A percentile compares a stretch with the other conserved stretches of the same genome.
Evolutionary conservation across 2,329 filamentous ascomycete genomes (phyloP).

Genomic region (Aspergillus novofumigatus): DNA sequence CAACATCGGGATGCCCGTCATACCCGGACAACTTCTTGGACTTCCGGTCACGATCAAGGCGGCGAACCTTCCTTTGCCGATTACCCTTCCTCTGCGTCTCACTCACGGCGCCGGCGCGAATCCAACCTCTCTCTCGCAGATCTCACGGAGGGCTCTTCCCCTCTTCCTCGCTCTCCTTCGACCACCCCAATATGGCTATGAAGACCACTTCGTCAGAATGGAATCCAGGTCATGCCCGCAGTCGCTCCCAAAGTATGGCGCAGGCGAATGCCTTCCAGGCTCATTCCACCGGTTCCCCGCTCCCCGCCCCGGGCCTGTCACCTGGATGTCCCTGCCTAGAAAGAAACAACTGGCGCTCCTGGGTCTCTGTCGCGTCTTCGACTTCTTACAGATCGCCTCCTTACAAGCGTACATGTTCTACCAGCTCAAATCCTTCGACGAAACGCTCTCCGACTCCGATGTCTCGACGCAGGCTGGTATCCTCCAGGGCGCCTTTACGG

Average conservation of each 20-base stretch:
- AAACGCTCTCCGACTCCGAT: conserved; percentile 50
- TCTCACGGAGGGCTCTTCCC: conserved; percentile 27
- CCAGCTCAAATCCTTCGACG: conserved; percentile 71
- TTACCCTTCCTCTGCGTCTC: conserved; percentile 8
- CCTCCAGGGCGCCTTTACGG: conserved; percentile 71
- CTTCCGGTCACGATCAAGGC: conserved; percentile 29
- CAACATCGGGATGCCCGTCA: conserved; percentile 33
- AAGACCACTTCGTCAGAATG: conserved; percentile 31
- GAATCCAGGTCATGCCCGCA: conserved; percentile 23
- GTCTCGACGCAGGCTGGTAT: conserved; percentile 73
- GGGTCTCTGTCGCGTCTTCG: conserved; percentile 38
- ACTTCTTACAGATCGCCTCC: conserved; percentile 39
- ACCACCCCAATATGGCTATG: conserved; percentile 23
- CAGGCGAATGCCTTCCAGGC: conserved; percentile 15
- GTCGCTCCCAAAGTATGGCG: conserved; percentile 27
- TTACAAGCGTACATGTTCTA: conserved; percentile 72
- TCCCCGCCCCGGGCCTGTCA: conserved; percentile 26
- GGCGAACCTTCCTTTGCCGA: conserved; percentile 23
- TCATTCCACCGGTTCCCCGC: conserved; percentile 9
- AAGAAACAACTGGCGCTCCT: conserved; percentile 36
- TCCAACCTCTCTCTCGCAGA: conserved; percentile 30
- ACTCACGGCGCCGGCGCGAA: conserved; percentile 30
- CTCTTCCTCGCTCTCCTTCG: conserved; percentile 12
- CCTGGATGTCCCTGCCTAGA: conserved; percentile 38
- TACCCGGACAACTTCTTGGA: conserved; percentile 33